These are phyloP conservation scores for Xerocomus alliaceus DNA, from an alignment of 1,284 basidiomycete species.

Conservation along the genomic window DNA sequence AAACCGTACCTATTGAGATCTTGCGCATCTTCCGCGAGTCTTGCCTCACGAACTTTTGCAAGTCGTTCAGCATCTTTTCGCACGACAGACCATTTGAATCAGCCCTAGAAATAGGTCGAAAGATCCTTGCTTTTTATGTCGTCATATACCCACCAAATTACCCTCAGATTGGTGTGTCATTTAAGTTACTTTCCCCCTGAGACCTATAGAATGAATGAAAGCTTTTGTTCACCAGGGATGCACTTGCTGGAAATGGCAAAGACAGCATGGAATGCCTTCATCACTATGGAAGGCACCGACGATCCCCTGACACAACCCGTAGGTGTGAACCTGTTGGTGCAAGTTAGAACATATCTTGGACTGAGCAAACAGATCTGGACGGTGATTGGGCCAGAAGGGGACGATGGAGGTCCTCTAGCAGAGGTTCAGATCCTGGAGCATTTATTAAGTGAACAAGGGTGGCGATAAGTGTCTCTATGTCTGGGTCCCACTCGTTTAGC, in stretches of 20 bases:
- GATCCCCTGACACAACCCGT: not conserved
- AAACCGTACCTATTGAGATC: constrained; percentile 49
- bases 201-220: no score
- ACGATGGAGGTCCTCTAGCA: constrained; percentile 61
- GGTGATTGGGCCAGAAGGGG: constrained; percentile 65
- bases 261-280: constrained; percentile 69
- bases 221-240: constrained; percentile 57
- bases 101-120: constrained; percentile 62
- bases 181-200: not conserved
- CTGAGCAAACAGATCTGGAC: constrained; percentile 51
- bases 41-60: constrained; percentile 64
- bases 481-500: no score
- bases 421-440: constrained; percentile 55
- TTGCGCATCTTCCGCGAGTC: constrained; percentile 58
- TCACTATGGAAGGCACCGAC: constrained; percentile 34
- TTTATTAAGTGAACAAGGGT: constrained; percentile 29
- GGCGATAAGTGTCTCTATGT: not conserved
- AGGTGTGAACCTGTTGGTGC: constrained; percentile 21
- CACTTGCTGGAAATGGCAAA: constrained; percentile 78
- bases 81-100: constrained; percentile 63
- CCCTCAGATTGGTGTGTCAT: constrained; percentile 72
- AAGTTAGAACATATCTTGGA: constrained; percentile 46
- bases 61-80: constrained; percentile 66
- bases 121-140: constrained; percentile 67
- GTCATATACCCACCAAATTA: constrained; percentile 74